Conservation (phyloP, 2,329 filamentous ascomycete genomes). For the Aspergillus caelatus region DNA sequence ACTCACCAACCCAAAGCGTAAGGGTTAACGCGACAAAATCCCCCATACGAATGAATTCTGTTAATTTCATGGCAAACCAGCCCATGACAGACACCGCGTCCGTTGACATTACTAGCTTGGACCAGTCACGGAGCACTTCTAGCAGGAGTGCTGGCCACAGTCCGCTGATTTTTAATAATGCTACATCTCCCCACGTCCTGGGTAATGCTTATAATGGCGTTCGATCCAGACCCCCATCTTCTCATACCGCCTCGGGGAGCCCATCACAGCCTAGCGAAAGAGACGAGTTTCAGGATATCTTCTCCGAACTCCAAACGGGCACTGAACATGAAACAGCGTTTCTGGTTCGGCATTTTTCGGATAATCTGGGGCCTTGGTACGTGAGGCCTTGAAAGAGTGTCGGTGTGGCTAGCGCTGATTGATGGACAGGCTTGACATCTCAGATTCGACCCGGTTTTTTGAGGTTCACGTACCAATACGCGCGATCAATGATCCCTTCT, state of each 20-base stretch:
- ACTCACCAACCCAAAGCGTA: background rate
- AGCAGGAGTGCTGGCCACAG: slow-evolving; percentile 5
- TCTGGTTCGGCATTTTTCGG: slow-evolving; percentile 40
- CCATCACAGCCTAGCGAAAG: slow-evolving; percentile 27
- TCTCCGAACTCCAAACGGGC: slow-evolving; percentile 41
- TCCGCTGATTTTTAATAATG: slow-evolving; percentile 4
- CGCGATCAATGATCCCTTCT: slow-evolving; percentile 35
- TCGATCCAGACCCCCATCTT: slow-evolving; percentile 8
- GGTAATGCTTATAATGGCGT: background rate
- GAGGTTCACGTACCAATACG: slow-evolving; percentile 41
- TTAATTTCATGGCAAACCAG: slow-evolving; percentile 1
- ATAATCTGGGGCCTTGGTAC: slow-evolving; percentile 40
- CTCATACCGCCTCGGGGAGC: slow-evolving; percentile 15
- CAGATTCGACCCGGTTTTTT: slow-evolving; percentile 44
- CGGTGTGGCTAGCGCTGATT: slow-evolving; percentile 15
- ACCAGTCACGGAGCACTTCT: slow-evolving; percentile 9
- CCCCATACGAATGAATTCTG: background rate
- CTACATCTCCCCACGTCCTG: background rate
- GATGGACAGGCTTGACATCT: slow-evolving; percentile 39
- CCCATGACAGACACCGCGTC: background rate
- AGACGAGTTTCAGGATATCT: slow-evolving; percentile 38
- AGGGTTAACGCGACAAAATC: background rate
- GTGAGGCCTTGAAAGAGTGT: background rate
- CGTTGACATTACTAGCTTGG: background rate
- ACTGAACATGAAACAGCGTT: slow-evolving; percentile 43